phyloP scores from a whole-genome alignment of 2,329 filamentous ascomycete species.

The Lecanosticta acicola region DNA sequence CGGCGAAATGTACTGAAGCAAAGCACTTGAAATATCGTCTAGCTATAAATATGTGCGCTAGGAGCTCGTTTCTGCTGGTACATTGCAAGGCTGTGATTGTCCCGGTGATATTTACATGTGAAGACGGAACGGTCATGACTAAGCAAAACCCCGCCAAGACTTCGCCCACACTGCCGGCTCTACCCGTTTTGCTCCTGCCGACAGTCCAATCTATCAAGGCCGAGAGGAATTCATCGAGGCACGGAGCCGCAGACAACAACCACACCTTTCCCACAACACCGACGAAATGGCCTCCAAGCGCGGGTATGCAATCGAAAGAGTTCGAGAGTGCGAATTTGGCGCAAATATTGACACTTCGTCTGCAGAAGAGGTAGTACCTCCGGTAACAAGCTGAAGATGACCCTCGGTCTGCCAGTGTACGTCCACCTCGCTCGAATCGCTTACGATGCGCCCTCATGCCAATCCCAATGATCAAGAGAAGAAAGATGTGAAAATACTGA shows the following conservation, averaged over 20 bases:
- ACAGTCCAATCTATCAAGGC: background rate
- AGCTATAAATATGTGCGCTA: no score
- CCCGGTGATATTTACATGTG: no score
- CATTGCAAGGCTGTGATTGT: no score
- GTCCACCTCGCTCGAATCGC: slow-evolving; percentile 39
- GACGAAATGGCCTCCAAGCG: background rate
- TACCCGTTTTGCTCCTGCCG: background rate
- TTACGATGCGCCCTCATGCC: no score
- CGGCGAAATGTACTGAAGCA: no score
- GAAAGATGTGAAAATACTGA: slow-evolving; percentile 9
- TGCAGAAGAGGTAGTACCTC: slow-evolving; percentile 69
- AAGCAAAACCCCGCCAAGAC: no score
- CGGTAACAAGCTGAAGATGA: slow-evolving; percentile 99
- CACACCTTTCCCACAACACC: background rate
- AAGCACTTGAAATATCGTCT: no score
- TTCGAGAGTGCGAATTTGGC: background rate
- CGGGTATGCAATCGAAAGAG: background rate
- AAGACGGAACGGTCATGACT: no score
- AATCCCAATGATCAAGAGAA: background rate
- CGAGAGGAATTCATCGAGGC: background rate
- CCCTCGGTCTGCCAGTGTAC: slow-evolving; percentile 99
- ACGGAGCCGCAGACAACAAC: background rate
- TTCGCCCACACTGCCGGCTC: background rate
- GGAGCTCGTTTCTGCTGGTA: no score
- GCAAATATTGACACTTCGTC: background rate